Evolutionary conservation across 352 stramenopile species (phyloP).

Genomic region (Thraustochytrium striatum): DNA sequence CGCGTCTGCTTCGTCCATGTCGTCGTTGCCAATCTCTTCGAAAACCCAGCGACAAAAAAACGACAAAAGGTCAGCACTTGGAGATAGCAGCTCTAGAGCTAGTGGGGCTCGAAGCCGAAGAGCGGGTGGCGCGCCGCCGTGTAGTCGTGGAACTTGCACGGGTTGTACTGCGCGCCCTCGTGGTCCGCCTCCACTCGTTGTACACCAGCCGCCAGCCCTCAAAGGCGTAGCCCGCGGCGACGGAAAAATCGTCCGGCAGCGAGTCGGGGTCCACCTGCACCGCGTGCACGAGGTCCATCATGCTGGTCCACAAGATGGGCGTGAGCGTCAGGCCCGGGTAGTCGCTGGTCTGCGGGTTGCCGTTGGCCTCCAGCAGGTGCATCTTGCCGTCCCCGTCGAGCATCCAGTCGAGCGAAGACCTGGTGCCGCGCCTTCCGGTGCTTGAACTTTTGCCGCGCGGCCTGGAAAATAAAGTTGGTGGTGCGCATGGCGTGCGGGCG

Average conservation of each 20-base stretch:
- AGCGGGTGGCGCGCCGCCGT: neutral
- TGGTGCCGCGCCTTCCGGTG: constrained; percentile 23
- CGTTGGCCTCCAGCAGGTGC: constrained; percentile 47
- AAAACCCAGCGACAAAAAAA: too few species aligned
- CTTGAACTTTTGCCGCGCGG: constrained; percentile 4
- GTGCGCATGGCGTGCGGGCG: constrained; percentile 39
- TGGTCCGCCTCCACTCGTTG: constrained; percentile 46
- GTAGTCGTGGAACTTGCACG: constrained; percentile 20
- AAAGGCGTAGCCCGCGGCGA: constrained; percentile 2
- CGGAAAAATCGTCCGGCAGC: constrained; percentile 27
- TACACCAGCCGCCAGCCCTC: constrained; percentile 47
- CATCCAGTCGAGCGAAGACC: constrained; percentile 50
- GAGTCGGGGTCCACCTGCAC: constrained; percentile 32
- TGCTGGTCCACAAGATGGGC: constrained; percentile 32
- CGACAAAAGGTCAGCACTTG: too few species aligned
- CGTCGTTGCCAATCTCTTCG: too few species aligned
- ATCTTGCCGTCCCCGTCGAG: constrained; percentile 30
- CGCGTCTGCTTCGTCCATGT: too few species aligned
- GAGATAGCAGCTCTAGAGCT: too few species aligned
- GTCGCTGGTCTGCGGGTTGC: constrained; percentile 42
- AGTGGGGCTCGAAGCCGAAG: constrained; percentile 25
- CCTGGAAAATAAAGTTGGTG: constrained; percentile 45
- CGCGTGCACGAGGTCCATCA: constrained; percentile 31
- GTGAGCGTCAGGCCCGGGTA: constrained; percentile 30
- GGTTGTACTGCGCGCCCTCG: constrained; percentile 3